Evolutionary conservation across 2,329 filamentous ascomycete species (phyloP).

Genomic region (Thelonectria olida): DNA sequence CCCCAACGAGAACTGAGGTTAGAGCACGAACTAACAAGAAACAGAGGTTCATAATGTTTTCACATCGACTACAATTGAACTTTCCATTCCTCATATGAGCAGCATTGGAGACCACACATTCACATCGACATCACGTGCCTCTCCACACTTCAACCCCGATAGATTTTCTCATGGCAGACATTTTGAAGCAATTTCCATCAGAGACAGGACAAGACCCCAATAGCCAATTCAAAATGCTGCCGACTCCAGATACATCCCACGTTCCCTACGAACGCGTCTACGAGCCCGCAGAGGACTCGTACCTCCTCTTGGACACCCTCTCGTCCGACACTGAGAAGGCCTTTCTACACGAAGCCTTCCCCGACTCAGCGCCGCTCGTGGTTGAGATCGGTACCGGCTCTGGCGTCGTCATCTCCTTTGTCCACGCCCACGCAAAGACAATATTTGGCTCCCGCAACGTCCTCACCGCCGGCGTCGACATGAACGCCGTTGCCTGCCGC

Average conservation of each 20-base stretch:
- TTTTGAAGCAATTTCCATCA: slow-evolving; percentile 32
- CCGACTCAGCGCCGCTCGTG: slow-evolving; percentile 66
- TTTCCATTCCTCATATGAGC: background rate
- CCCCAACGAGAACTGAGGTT: background rate
- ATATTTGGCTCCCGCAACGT: slow-evolving; percentile 79
- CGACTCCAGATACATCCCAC: slow-evolving; percentile 92
- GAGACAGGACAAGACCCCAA: slow-evolving; percentile 12
- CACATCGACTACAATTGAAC: background rate
- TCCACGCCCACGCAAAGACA: slow-evolving; percentile 74
- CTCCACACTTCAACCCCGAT: slow-evolving; percentile 18
- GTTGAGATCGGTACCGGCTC: slow-evolving; percentile 92
- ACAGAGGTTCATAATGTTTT: too few relatives aligned
- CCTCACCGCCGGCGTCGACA: slow-evolving; percentile 80
- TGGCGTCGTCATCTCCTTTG: slow-evolving; percentile 91
- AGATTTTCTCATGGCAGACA: slow-evolving; percentile 14
- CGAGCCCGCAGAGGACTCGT: slow-evolving; percentile 96
- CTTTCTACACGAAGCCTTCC: slow-evolving; percentile 75
- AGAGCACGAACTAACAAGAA: background rate
- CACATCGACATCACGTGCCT: slow-evolving; percentile 35
- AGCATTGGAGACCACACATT: background rate
- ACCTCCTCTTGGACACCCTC: slow-evolving; percentile 90
- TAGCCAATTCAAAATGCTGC: slow-evolving; percentile 72
- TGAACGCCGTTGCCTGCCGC: slow-evolving; percentile 84
- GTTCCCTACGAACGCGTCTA: slow-evolving; percentile 90
- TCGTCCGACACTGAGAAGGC: slow-evolving; percentile 73